A percentile compares a stretch with the other conserved stretches of the same genome.
Conservation (phyloP, 164 flowering plant species). For the Berberis vulgaris region DNA sequence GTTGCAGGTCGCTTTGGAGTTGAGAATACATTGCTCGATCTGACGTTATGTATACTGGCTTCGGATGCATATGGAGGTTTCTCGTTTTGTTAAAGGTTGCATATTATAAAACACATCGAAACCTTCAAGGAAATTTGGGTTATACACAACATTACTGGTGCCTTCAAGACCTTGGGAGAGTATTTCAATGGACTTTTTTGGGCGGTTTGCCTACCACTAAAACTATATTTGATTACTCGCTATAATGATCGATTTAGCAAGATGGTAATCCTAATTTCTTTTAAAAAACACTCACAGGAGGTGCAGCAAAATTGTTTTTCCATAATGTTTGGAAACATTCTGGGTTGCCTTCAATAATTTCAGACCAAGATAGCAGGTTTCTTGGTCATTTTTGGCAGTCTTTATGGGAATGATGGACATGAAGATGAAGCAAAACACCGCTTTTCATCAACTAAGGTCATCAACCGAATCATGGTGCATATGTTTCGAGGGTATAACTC, state of each 20-base stretch:
- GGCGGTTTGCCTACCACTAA: neutral
- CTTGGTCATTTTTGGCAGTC: neutral
- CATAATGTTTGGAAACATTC: constrained; percentile 4
- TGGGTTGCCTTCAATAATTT: neutral
- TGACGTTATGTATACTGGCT: neutral
- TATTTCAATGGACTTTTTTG: constrained; percentile 1
- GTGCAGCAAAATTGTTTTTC: neutral
- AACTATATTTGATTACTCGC: neutral
- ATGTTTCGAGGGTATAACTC: neutral
- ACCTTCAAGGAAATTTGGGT: neutral
- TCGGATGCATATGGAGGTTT: neutral
- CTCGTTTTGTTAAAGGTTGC: neutral
- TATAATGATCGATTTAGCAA: neutral
- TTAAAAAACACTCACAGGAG: neutral
- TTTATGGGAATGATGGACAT: constrained; percentile 3
- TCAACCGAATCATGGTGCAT: constrained; percentile 1
- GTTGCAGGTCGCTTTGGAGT: neutral
- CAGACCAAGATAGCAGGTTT: constrained; percentile 4
- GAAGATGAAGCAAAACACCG: neutral
- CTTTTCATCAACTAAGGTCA: neutral
- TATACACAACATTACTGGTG: neutral
- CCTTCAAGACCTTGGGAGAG: neutral
- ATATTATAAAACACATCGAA: no score
- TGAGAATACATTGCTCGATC: neutral
- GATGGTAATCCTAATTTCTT: neutral